Base-by-base conservation (phyloP, 2,329 filamentous ascomycete species). In the Didymella arachidicola region DNA sequence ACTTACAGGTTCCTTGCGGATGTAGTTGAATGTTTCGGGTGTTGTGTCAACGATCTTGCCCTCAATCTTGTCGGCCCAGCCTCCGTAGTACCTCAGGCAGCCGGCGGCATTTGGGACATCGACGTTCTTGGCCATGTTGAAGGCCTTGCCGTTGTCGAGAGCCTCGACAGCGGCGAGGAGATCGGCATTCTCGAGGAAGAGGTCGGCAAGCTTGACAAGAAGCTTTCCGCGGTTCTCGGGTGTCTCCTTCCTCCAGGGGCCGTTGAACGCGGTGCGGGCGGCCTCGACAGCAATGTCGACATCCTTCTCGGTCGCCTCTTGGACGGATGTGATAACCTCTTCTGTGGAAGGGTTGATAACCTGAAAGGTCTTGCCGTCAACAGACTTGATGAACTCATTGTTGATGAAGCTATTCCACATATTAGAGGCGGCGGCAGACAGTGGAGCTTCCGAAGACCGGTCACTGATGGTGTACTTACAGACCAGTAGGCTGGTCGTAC, bases 61-160 rank as follows among this genome's bases (percentile, higher is more conserved):
- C 79, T 88, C 84, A 66, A 95, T 89, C 87, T 96, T 97, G 84
- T 97, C 93, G 71, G 92, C 91, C 88, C 90, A 96, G 62, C 93
- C 93, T 73, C 86, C 92, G 72, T 93, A 95, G 82, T 94, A 97
- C 79, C 93, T 87, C 72, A 97, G 79, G 80, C 86, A 89, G 73
- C 84, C 88, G 65, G 86, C 82, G 58, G 88, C 88, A 67, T 86
- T 84, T 53, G 78, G 81, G 41, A 96, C 84, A 74, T 97, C 92
- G 42, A 67, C 60, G 64, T 87, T 89, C 74, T 87, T 89, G 69
- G 91, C 89, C 85, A 92, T 87, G 72, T 74, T 83, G 76, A 92
- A 86, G 63, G 90, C 87, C 85, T 95, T 95, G 78, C 90, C 93
- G 74, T 96, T 92, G 83, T 96, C 93, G 55, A 96, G 84, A 39